These are phyloP conservation scores for Vitrella brassicaformis DNA, from an alignment of 73 alveolate species.

Conservation along the genomic window DNA sequence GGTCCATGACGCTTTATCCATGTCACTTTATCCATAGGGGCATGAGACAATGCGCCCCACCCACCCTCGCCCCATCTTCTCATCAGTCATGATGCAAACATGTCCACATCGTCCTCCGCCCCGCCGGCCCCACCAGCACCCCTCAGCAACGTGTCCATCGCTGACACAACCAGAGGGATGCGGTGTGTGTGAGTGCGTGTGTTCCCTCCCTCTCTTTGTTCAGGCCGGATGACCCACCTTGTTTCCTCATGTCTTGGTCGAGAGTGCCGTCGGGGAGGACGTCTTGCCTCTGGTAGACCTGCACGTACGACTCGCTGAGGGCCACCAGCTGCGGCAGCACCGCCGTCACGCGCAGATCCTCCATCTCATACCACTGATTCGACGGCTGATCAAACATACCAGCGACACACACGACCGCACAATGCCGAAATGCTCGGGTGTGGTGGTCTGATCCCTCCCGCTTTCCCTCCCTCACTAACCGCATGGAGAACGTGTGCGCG, in stretches of 20 bases:
- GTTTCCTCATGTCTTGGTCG: not conserved
- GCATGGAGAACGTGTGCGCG: conserved; percentile 75
- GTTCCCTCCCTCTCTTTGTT: too few relatives aligned
- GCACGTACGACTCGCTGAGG: conserved; percentile 6
- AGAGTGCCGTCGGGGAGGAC: not conserved
- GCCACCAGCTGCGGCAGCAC: conserved; percentile 80
- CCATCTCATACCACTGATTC: conserved; percentile 74
- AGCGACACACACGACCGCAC: not conserved
- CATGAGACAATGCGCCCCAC: too few relatives aligned
- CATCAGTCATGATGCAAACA: too few relatives aligned
- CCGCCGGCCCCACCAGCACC: too few relatives aligned
- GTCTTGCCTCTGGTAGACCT: conserved; percentile 31
- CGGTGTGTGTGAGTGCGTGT: too few relatives aligned
- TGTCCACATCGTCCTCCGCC: too few relatives aligned
- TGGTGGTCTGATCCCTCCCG: not conserved
- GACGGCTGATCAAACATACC: conserved; percentile 28
- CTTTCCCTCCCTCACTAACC: conserved; percentile 38
- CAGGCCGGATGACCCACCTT: not conserved
- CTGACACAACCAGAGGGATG: too few relatives aligned
- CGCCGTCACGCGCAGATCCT: conserved; percentile 72
- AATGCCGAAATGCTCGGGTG: not conserved
- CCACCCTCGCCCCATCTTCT: too few relatives aligned
- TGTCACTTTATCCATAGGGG: too few relatives aligned
- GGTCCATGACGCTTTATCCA: too few relatives aligned
- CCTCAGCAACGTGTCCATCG: too few relatives aligned